These are phyloP conservation scores for Oryza nivara DNA, from an alignment of 176 grass and related monocot genomes.

Conservation along the genomic window DNA sequence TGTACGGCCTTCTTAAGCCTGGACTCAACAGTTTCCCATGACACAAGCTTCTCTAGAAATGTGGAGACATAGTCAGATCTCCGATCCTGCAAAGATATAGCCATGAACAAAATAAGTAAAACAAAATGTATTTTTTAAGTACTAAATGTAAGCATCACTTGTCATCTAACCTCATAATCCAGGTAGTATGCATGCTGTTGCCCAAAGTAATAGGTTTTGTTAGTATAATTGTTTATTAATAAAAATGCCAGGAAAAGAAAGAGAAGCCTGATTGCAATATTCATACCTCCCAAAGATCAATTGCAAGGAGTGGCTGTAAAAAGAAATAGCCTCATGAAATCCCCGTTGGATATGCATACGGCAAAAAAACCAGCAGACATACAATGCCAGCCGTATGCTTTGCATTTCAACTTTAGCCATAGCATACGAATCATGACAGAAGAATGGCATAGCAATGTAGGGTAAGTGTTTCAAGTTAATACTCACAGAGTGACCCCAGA, in stretches of 20 bases:
- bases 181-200: conserved; percentile 87
- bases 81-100: conserved; percentile 58
- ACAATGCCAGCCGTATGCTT: background rate
- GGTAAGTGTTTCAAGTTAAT: background rate
- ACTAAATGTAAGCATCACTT: background rate
- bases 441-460: background rate
- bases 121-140: background rate
- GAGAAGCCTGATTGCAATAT: background rate
- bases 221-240: conserved; percentile 27
- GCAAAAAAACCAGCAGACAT: background rate
- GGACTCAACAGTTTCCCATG: conserved; percentile 69
- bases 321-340: conserved; percentile 44
- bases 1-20: conserved; percentile 57
- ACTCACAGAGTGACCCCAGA: conserved; percentile 93
- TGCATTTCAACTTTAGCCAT: background rate
- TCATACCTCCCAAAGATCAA: conserved; percentile 97
- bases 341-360: background rate
- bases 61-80: conserved; percentile 72
- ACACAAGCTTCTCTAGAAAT: conserved; percentile 84
- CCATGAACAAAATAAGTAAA: background rate
- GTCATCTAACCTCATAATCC: conserved; percentile 79
- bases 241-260: conserved; percentile 1
- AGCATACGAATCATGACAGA: background rate
- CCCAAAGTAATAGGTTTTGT: background rate
- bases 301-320: conserved; percentile 83